Evolutionary conservation across 495 filamentous ascomycete genomes (phyloP).

Genomic region (Penicillium taxi): DNA sequence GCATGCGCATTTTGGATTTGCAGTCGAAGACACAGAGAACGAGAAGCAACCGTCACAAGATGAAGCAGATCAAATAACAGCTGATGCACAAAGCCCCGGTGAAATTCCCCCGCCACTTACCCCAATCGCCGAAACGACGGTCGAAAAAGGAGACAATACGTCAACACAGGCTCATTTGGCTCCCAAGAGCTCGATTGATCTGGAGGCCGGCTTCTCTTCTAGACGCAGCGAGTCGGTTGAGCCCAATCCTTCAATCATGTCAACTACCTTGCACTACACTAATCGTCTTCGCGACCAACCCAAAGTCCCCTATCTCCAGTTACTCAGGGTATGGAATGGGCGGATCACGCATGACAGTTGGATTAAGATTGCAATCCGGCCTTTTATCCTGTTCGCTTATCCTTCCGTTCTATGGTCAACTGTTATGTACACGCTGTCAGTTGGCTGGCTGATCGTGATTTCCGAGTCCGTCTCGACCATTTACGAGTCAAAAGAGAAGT

Average conservation of each 20-base stretch:
- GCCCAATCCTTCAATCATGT: slow-evolving; percentile 16
- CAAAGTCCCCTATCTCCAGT: slow-evolving; percentile 59
- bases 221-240: slow-evolving; percentile 27
- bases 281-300: slow-evolving; percentile 50
- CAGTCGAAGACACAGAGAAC: slow-evolving; percentile 20
- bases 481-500: slow-evolving; percentile 56
- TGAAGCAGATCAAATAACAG: slow-evolving; percentile 1
- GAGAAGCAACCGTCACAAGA: slow-evolving; percentile 10
- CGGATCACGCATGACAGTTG: slow-evolving; percentile 71
- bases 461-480: slow-evolving; percentile 79
- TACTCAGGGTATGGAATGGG: slow-evolving; percentile 67
- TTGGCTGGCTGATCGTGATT: slow-evolving; percentile 95
- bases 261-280: slow-evolving; percentile 48
- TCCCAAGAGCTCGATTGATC: slow-evolving; percentile 8
- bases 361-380: slow-evolving; percentile 65
- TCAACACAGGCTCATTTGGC: slow-evolving; percentile 7
- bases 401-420: slow-evolving; percentile 88
- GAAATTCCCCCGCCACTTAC: slow-evolving; percentile 5
- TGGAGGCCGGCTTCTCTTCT: slow-evolving; percentile 25
- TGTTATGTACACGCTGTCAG: slow-evolving; percentile 74
- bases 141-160: too few species aligned
- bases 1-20: slow-evolving; percentile 49
- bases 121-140: slow-evolving; percentile 14
- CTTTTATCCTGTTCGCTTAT: slow-evolving; percentile 80
- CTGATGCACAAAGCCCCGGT: slow-evolving; percentile 1